Conservation (phyloP, 805 yeast species). For the Pichia scutulata region DNA sequence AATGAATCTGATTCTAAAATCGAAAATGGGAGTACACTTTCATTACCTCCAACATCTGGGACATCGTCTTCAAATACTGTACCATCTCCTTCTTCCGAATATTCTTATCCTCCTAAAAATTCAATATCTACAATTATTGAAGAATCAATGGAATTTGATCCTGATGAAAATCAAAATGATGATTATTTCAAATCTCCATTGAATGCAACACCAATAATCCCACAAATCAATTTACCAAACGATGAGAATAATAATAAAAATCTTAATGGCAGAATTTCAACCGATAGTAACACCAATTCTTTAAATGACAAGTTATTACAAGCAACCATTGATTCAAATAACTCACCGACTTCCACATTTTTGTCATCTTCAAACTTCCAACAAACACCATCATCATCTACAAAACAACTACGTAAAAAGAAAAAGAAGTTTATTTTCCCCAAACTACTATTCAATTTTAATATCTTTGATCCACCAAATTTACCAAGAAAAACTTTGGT, state of each 20-base stretch:
- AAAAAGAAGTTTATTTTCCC: slow-evolving; percentile 29
- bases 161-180: slow-evolving; percentile 20
- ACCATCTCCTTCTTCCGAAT: background rate
- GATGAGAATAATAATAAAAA: background rate
- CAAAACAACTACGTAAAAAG: slow-evolving; percentile 9
- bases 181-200: slow-evolving; percentile 31
- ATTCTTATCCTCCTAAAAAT: slow-evolving; percentile 1
- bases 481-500: slow-evolving; percentile 54
- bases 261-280: background rate
- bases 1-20: background rate
- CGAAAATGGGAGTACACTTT: background rate
- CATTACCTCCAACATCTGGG: background rate
- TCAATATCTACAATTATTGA: slow-evolving; percentile 26
- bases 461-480: slow-evolving; percentile 26
- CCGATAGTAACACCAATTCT: background rate
- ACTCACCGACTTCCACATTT: background rate
- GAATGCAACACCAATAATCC: slow-evolving; percentile 9
- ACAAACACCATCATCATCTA: background rate
- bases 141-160: slow-evolving; percentile 30
- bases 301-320: background rate
- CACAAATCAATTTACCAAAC: background rate
- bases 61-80: background rate
- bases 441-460: slow-evolving; percentile 27
- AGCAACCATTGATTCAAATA: background rate
- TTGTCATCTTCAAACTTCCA: background rate